phyloP scores from a whole-genome alignment of 768 basidiomycete genomes.

The Boletus sp. region DNA sequence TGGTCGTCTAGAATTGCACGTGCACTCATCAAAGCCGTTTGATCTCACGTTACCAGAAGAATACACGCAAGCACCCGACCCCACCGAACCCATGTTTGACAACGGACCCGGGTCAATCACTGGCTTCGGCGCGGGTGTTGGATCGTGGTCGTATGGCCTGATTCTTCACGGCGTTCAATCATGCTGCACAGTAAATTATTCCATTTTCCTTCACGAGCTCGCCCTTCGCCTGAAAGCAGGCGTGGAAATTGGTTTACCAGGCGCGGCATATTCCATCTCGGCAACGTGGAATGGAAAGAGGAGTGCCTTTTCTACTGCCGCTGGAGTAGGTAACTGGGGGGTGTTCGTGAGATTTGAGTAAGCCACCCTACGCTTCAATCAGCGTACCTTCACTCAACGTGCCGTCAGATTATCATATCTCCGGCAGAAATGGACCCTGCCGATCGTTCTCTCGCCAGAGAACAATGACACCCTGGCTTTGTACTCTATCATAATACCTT shows the following conservation, averaged over 20 bases:
- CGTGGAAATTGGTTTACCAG: constrained; percentile 46
- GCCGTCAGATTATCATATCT: constrained; percentile 48
- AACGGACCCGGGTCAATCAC: constrained; percentile 44
- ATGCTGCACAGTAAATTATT: constrained; percentile 48
- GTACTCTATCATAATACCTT: constrained; percentile 52
- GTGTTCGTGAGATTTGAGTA: constrained; percentile 58
- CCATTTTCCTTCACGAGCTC: constrained; percentile 52
- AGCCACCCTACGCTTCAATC: constrained; percentile 12
- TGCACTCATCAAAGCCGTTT: constrained; percentile 43
- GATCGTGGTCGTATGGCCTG: constrained; percentile 49
- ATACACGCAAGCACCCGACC: constrained; percentile 20
- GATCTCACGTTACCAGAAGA: constrained; percentile 30
- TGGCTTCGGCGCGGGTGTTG: constrained; percentile 46
- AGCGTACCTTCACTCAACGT: constrained; percentile 12
- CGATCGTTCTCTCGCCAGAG: constrained; percentile 54
- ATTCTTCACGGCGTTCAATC: constrained; percentile 46
- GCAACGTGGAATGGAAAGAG: constrained; percentile 49
- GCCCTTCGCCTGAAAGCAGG: constrained; percentile 49
- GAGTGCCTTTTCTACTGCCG: constrained; percentile 41
- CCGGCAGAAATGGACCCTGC: constrained; percentile 55
- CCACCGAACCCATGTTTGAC: constrained; percentile 20
- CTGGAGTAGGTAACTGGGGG: constrained; percentile 44
- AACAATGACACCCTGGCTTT: constrained; percentile 45
- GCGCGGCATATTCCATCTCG: constrained; percentile 41
- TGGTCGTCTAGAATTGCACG: constrained; percentile 37